Percentiles rank a stretch among this genome's conserved stretches.
Evolutionary conservation across 768 basidiomycete species (phyloP).

Genomic region (Hygrophoropsis aurantiaca): DNA sequence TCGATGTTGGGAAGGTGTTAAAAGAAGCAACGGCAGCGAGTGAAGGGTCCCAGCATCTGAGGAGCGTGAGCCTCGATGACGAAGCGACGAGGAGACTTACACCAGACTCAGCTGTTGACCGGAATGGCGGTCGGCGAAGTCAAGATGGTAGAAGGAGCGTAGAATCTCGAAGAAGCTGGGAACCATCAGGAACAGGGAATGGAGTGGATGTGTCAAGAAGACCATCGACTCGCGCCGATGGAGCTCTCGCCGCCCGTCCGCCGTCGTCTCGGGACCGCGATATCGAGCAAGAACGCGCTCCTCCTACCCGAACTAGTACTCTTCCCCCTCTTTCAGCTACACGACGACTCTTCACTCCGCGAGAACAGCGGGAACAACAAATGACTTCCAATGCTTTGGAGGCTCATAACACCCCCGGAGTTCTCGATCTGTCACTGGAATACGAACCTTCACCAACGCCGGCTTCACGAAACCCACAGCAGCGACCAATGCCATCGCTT

Average conservation of each 20-base stretch:
- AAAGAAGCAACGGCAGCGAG: conserved; percentile 46
- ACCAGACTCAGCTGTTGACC: conserved; percentile 33
- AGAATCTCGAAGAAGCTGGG: conserved; percentile 49
- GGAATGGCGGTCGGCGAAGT: conserved; percentile 45
- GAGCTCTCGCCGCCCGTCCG: conserved; percentile 17
- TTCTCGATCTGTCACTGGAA: conserved; percentile 29
- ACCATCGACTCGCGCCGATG: conserved; percentile 23
- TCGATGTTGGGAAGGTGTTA: conserved; percentile 72
- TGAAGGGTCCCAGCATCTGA: conserved; percentile 41
- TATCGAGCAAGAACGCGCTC: conserved; percentile 25
- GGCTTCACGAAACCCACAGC: conserved; percentile 30
- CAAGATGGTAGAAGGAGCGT: conserved; percentile 58
- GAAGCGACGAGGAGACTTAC: conserved; percentile 37
- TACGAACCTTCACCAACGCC: conserved; percentile 51
- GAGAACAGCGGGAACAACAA: conserved; percentile 53
- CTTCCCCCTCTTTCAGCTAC: conserved; percentile 31
- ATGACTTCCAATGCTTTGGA: conserved; percentile 8
- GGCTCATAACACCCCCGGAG: conserved; percentile 21
- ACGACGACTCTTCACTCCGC: conserved; percentile 56
- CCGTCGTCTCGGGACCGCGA: conserved; percentile 26
- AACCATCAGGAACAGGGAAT: conserved; percentile 23
- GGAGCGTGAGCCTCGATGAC: conserved; percentile 57
- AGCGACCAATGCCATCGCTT: conserved; percentile 47
- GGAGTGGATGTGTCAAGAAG: conserved; percentile 26
- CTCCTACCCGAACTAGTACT: conserved; percentile 19